A percentile compares a stretch with the other conserved stretches of the same genome.
Evolutionary conservation across 2,329 filamentous ascomycete species (phyloP).

Genomic region (Sarocladiaceae sp.): DNA sequence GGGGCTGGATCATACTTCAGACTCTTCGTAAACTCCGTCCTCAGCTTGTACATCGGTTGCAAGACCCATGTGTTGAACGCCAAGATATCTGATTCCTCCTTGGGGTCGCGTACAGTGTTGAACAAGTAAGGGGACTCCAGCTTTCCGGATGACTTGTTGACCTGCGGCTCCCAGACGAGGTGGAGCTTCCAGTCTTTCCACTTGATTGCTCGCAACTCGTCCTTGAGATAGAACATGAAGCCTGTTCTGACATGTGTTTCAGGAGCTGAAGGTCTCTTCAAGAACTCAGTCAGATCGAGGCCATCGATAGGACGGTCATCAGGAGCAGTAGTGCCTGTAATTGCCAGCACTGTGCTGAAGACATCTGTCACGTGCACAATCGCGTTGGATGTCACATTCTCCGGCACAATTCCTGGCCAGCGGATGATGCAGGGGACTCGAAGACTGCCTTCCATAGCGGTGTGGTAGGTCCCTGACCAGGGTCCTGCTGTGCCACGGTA

Average conservation of each 20-base stretch:
- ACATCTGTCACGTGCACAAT: constrained; percentile 29
- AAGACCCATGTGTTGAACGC: constrained; percentile 28
- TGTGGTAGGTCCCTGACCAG: constrained; percentile 31
- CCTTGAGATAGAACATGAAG: constrained; percentile 30
- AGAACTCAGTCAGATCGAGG: constrained; percentile 22
- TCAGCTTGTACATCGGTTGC: constrained; percentile 25
- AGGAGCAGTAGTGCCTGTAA: constrained; percentile 17
- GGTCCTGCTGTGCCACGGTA: constrained; percentile 28
- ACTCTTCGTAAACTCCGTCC: constrained; percentile 22
- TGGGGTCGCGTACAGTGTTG: constrained; percentile 25
- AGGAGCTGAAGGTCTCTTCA: constrained; percentile 18
- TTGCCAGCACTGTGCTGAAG: constrained; percentile 25
- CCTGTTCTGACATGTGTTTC: constrained; percentile 21
- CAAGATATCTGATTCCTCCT: constrained; percentile 27
- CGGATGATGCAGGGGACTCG: constrained; percentile 30
- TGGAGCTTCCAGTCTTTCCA: constrained; percentile 32
- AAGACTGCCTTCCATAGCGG: constrained; percentile 30
- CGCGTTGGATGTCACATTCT: constrained; percentile 21
- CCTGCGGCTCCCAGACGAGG: constrained; percentile 28
- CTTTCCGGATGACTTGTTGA: constrained; percentile 25
- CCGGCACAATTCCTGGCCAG: constrained; percentile 26
- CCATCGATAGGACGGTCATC: constrained; percentile 26
- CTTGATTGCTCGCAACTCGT: constrained; percentile 28
- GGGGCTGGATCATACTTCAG: constrained; percentile 25
- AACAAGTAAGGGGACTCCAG: constrained; percentile 29